Evolutionary conservation across 306 rosid genomes (phyloP).

Genomic region (Vigna mungo): DNA sequence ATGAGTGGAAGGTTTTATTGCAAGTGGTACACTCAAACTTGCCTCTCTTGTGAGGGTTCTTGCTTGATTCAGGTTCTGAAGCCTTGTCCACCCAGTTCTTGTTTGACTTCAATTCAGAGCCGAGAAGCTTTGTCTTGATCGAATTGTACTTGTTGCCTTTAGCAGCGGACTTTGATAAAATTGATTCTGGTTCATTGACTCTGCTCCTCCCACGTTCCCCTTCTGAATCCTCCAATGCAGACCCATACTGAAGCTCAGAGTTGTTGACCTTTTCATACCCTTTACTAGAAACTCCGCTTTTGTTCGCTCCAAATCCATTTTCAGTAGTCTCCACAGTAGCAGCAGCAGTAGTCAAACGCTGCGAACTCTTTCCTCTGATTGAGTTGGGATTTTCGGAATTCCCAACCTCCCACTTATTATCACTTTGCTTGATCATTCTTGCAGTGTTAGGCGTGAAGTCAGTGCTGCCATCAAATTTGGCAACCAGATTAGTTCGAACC

Average conservation of each 20-base stretch:
- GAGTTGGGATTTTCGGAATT: conserved; percentile 46
- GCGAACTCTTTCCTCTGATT: conserved; percentile 39
- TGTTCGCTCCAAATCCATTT: conserved; percentile 35
- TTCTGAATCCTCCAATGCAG: conserved; percentile 50
- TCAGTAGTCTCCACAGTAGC: conserved; percentile 12
- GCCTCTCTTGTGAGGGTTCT: conserved; percentile 57
- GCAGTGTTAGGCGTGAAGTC: neutral
- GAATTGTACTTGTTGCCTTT: conserved; percentile 46
- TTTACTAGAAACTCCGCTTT: conserved; percentile 37
- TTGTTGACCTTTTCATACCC: conserved; percentile 47
- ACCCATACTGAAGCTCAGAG: conserved; percentile 40
- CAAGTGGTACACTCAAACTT: conserved; percentile 83
- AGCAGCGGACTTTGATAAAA: conserved; percentile 44
- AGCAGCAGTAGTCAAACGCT: conserved; percentile 28
- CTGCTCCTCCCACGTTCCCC: conserved; percentile 43
- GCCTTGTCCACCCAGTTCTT: conserved; percentile 39
- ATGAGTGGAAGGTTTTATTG: conserved; percentile 73
- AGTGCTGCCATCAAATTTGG: conserved; percentile 44
- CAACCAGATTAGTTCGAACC: conserved; percentile 40
- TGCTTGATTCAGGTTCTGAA: conserved; percentile 51
- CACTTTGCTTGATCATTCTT: conserved; percentile 47
- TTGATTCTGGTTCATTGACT: conserved; percentile 50
- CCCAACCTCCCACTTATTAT: conserved; percentile 39
- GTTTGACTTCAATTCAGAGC: conserved; percentile 47
- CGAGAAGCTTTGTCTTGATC: conserved; percentile 52